Evolutionary conservation across 164 flowering plant genomes (phyloP).

Genomic region (Stephania cephalantha): DNA sequence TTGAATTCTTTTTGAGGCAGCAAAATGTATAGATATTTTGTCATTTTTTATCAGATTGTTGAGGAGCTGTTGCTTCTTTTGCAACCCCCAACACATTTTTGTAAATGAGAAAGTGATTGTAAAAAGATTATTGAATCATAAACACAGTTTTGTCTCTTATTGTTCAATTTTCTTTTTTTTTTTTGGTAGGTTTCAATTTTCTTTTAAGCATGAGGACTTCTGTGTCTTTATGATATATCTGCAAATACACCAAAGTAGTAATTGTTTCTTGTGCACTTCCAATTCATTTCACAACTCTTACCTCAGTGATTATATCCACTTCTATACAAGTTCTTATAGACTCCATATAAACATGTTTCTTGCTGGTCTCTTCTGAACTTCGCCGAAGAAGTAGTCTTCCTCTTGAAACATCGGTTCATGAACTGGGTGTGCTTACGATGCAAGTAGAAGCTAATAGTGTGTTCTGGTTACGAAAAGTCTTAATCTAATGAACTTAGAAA

Average conservation of each 20-base stretch:
- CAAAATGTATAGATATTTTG: not conserved
- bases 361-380: not conserved
- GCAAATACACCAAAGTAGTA: not conserved
- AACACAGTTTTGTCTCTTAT: not conserved
- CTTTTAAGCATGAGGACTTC: not conserved
- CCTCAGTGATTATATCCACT: not conserved
- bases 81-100: conserved; percentile 3
- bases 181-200: not conserved
- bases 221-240: not conserved
- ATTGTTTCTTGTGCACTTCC: not conserved
- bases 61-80: not conserved
- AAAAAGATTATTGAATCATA: conserved; percentile 6
- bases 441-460: no score
- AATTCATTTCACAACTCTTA: not conserved
- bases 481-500: no score
- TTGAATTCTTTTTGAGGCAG: not conserved
- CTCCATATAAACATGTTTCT: not conserved
- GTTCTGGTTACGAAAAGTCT: no score
- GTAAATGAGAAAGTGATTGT: not conserved
- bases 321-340: not conserved
- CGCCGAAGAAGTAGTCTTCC: not conserved
- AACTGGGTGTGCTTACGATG: not conserved
- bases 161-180: not conserved
- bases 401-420: not conserved
- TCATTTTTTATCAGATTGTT: not conserved